Conservation (phyloP, 768 basidiomycete species). For the Gautieria morchelliformis region DNA sequence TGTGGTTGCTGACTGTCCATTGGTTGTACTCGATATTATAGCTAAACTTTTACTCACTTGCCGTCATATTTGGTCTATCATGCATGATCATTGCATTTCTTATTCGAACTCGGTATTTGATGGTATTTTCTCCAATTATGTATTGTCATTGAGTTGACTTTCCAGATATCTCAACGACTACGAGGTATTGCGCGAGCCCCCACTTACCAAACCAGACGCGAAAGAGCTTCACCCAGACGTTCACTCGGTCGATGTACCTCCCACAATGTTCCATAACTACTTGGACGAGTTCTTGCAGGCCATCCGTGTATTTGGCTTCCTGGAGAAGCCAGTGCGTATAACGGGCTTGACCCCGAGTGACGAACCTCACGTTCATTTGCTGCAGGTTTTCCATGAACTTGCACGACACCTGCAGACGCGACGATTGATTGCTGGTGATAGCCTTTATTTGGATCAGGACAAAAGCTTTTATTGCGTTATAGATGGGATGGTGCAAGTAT, state of each 20-base stretch:
- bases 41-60: conserved; percentile 90
- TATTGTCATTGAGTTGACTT: conserved; percentile 13
- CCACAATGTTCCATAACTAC: conserved; percentile 86
- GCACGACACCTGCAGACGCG: conserved; percentile 93
- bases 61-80: conserved; percentile 60
- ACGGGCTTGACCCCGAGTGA: not conserved
- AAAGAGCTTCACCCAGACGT: conserved; percentile 90
- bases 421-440: conserved; percentile 92
- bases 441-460: conserved; percentile 81
- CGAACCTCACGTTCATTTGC: not conserved
- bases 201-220: conserved; percentile 71
- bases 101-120: conserved; percentile 40
- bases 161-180: conserved; percentile 72
- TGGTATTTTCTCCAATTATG: conserved; percentile 26
- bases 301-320: conserved; percentile 92
- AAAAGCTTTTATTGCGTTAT: conserved; percentile 97
- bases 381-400: conserved; percentile 93
- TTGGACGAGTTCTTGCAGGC: conserved; percentile 96
- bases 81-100: conserved; percentile 69
- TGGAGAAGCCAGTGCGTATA: conserved; percentile 82
- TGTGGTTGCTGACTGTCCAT: not conserved
- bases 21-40: conserved; percentile 22
- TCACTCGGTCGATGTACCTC: conserved; percentile 54
- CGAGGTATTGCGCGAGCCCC: conserved; percentile 69
- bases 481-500: conserved; percentile 95